Evolutionary conservation across 1,284 basidiomycete species (phyloP).

Genomic region (Mycosarcoma mackinlayi): DNA sequence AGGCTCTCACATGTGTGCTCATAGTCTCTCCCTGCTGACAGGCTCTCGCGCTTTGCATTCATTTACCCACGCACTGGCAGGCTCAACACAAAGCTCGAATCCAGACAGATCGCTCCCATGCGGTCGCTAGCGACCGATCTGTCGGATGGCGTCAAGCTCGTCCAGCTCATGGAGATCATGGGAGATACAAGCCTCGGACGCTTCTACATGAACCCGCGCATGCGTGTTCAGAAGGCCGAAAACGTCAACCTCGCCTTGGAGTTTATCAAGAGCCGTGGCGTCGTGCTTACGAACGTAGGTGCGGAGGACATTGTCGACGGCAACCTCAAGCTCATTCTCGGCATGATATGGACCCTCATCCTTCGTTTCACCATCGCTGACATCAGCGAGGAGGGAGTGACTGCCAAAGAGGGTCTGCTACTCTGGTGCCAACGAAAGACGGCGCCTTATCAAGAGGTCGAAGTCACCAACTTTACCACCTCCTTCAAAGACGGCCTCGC

Average conservation of each 20-base stretch:
- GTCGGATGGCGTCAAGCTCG: slow-evolving; percentile 91
- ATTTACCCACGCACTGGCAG: slow-evolving; percentile 70
- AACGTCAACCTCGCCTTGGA: slow-evolving; percentile 96
- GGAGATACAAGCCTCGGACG: slow-evolving; percentile 85
- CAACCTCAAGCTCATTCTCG: slow-evolving; percentile 94
- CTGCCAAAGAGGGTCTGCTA: slow-evolving; percentile 90
- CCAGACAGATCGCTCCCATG: slow-evolving; percentile 88
- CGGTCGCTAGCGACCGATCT: slow-evolving; percentile 87
- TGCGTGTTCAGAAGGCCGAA: slow-evolving; percentile 96
- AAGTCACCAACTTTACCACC: slow-evolving; percentile 90
- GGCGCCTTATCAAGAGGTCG: slow-evolving; percentile 85
- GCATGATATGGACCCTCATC: slow-evolving; percentile 99
- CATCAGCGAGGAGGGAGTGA: slow-evolving; percentile 96
- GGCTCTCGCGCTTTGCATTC: neutral
- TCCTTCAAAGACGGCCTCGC: slow-evolving; percentile 96
- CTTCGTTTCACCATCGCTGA: slow-evolving; percentile 90
- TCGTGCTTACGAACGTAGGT: slow-evolving; percentile 96
- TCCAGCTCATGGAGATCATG: slow-evolving; percentile 74
- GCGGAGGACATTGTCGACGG: slow-evolving; percentile 98
- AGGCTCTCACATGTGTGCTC: neutral
- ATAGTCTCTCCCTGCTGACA: neutral
- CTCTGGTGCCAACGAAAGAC: slow-evolving; percentile 99
- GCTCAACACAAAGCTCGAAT: slow-evolving; percentile 94
- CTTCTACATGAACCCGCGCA: slow-evolving; percentile 88
- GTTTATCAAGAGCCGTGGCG: slow-evolving; percentile 92